A percentile compares a stretch with the other conserved stretches of the same genome.
Conservation (phyloP, 495 filamentous ascomycete genomes). For the Immersiella caudata region DNA sequence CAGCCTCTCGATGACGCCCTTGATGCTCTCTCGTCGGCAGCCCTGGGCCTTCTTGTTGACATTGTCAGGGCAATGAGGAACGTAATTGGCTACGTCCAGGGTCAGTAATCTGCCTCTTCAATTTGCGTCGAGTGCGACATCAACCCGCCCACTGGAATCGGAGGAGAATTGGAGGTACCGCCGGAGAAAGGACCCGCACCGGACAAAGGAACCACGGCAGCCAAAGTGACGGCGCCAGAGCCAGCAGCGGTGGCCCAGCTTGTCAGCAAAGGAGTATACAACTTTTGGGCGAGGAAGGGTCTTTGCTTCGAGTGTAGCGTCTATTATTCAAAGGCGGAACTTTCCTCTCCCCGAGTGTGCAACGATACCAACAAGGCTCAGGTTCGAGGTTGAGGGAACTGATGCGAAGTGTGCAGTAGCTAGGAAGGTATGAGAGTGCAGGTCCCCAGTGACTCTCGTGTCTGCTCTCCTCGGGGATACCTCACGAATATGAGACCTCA, state of each 20-base stretch:
- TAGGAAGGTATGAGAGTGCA: too few relatives aligned
- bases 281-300: constrained; percentile 9
- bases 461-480: too few relatives aligned
- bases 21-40: not conserved
- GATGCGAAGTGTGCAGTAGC: too few relatives aligned
- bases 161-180: too few relatives aligned
- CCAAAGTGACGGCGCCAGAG: not conserved
- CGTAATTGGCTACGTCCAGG: too few relatives aligned
- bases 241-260: not conserved
- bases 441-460: too few relatives aligned
- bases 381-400: too few relatives aligned
- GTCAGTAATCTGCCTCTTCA: not conserved
- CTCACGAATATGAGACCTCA: too few relatives aligned
- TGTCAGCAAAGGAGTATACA: not conserved
- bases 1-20: not conserved
- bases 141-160: not conserved
- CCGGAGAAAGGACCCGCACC: too few relatives aligned
- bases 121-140: not conserved
- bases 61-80: not conserved
- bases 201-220: too few relatives aligned
- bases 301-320: constrained; percentile 12
- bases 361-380: too few relatives aligned
- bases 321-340: not conserved
- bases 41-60: not conserved
- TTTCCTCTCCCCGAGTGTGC: too few relatives aligned